phyloP scores from a whole-genome alignment of 768 basidiomycete genomes.

The Pleurotus sapidus region DNA sequence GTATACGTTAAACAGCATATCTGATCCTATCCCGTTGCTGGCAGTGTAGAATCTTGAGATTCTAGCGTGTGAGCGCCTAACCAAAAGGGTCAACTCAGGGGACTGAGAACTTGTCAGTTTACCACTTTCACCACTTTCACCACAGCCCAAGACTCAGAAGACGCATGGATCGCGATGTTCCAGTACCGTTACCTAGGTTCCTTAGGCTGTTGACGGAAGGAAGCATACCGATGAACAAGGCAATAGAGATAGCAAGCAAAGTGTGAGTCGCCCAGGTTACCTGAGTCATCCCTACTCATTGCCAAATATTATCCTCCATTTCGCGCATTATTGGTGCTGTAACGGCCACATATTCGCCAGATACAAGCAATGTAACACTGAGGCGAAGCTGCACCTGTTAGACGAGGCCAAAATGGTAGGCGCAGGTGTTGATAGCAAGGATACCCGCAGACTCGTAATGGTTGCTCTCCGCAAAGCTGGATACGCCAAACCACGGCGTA shows the following conservation, averaged over 20 bases:
- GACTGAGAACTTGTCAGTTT: neutral
- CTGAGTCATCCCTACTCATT: neutral
- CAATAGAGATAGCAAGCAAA: conserved; percentile 70
- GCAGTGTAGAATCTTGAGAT: neutral
- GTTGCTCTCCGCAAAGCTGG: conserved; percentile 62
- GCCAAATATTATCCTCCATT: neutral
- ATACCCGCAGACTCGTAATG: conserved; percentile 58
- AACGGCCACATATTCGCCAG: conserved; percentile 30
- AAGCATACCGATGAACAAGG: conserved; percentile 56
- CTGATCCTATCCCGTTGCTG: neutral
- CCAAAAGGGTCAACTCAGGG: neutral
- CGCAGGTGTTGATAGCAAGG: conserved; percentile 61
- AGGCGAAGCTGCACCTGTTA: conserved; percentile 51
- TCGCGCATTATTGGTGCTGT: no score
- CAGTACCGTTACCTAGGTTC: conserved; percentile 62
- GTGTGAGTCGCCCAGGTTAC: conserved; percentile 38
- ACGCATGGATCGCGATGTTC: conserved; percentile 28
- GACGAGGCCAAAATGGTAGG: conserved; percentile 56
- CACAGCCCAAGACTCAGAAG: neutral
- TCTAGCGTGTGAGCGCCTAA: neutral
- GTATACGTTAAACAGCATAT: no score
- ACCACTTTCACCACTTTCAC: conserved; percentile 7
- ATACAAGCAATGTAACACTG: conserved; percentile 70
- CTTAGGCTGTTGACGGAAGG: conserved; percentile 62
- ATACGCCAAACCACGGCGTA: conserved; percentile 30